Evolutionary conservation across 148 eudicot genomes (phyloP).

Genomic region (Euryodendron excelsum): DNA sequence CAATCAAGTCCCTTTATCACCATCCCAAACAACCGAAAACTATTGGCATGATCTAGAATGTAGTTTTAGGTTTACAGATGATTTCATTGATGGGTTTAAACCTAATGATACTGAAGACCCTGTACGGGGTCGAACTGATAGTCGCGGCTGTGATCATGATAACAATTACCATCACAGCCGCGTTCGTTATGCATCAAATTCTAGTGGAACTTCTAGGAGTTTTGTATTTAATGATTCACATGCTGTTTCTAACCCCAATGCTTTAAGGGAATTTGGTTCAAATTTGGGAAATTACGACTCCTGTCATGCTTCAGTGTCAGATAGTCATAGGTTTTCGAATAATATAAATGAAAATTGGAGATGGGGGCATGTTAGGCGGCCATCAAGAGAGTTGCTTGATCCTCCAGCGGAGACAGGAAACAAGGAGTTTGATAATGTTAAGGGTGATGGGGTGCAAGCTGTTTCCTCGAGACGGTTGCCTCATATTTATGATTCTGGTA

Average conservation of each 20-base stretch:
- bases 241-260: constrained; percentile 2
- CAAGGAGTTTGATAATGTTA: constrained; percentile 21
- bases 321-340: constrained; percentile 14
- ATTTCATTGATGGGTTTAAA: constrained; percentile 11
- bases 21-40: constrained; percentile 14
- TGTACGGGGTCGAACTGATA: not conserved
- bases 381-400: constrained; percentile 18
- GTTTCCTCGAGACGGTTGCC: constrained; percentile 19
- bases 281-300: constrained; percentile 18
- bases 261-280: constrained; percentile 22
- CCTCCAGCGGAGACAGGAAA: constrained; percentile 26
- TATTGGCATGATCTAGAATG: constrained; percentile 22
- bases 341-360: constrained; percentile 31
- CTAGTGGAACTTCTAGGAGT: constrained; percentile 10
- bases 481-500: constrained; percentile 25
- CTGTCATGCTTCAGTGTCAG: constrained; percentile 13
- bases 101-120: not conserved
- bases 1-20: constrained; percentile 4
- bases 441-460: constrained; percentile 17
- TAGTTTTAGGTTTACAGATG: constrained; percentile 24
- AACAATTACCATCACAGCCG: constrained; percentile 2
- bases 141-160: constrained; percentile 11
- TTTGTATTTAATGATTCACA: constrained; percentile 16
- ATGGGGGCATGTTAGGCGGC: constrained; percentile 23
- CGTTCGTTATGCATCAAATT: constrained; percentile 3